These are phyloP conservation scores for Citrus inodora DNA, from an alignment of 345 rosid genomes.

Conservation along the genomic window DNA sequence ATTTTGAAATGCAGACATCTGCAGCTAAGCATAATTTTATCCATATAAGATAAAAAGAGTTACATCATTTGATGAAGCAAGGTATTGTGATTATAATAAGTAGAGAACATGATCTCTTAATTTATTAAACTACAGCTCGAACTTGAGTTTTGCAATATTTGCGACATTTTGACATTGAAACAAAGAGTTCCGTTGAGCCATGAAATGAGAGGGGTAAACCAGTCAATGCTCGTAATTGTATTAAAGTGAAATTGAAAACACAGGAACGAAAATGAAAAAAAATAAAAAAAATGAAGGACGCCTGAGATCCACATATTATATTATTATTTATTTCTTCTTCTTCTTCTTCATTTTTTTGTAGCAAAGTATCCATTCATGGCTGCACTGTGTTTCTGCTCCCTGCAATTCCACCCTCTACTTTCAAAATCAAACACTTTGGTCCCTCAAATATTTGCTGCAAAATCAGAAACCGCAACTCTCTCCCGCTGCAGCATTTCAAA, in stretches of 20 bases:
- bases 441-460: constrained; percentile 15
- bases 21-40: too few species aligned
- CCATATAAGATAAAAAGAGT: too few species aligned
- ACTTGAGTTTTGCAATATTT: background rate
- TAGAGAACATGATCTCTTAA: too few species aligned
- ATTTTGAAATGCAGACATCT: too few species aligned
- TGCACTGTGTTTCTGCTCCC: constrained; percentile 21
- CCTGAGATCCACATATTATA: constrained; percentile 35
- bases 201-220: background rate
- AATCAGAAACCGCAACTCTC: constrained; percentile 18
- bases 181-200: too few species aligned
- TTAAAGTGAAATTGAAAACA: background rate
- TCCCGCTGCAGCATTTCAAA: constrained; percentile 22
- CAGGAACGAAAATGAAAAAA: background rate
- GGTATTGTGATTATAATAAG: too few species aligned
- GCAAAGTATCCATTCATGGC: constrained; percentile 58
- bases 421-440: constrained; percentile 10
- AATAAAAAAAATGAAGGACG: background rate
- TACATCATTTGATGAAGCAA: too few species aligned
- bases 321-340: background rate
- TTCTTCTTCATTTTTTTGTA: too few species aligned
- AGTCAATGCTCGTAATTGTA: background rate
- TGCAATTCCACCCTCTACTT: constrained; percentile 15
- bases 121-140: too few species aligned
- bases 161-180: too few species aligned